Evolutionary conservation across 176 grass and related monocot genomes (phyloP), one percentile per base, ranked within the genome.

Genomic region (Saccharum spontaneum): DNA sequence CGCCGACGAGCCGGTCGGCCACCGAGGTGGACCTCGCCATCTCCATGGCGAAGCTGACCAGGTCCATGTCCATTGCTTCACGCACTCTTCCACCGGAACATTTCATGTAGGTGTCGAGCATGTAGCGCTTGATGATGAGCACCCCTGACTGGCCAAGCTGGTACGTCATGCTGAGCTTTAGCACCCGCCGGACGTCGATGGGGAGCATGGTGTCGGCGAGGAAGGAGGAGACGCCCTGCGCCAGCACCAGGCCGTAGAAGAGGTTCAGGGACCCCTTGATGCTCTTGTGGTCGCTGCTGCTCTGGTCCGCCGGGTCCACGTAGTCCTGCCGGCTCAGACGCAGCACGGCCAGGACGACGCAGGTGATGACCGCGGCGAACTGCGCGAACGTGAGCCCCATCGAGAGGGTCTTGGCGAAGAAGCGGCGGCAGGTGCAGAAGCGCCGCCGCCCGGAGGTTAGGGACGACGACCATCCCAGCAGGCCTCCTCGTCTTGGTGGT

Each of bases 211-310:
- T 68, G 17, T 69, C 33, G 66, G 66, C 6, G 34, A 69, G 66
- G 66, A 69, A 69, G 66, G 6, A 10, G 33, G 66, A 17, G 34
- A 69, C 12, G 34, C 33, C 33, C 7, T 69, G 66, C 17, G 1
- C 34, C 5, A 69, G 33, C 66, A 69, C 66, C 15, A 69, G 34
- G 30, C 66, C 34, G 34, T 69, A 69, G 67, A 69, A 69, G 3
- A 69, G 67, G 67, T 69, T 69, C 67, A 69, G 67, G 34, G 67
- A 69, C 67, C 67, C 67, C 67, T 3, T 69, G 34, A 69, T 69
- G 67, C 34, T 69, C 34, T 69, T 69, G 67, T 69, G 17, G 3
- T 69, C 67, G 34, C 3, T 69, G 67, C 34, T 39, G 34, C 67
- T 17, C 8, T 68, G 66, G 66, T 69, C 34, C 8, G 17, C 67